Base-by-base conservation (phyloP, 257 asterid species). In the Fraxinus excelsior region DNA sequence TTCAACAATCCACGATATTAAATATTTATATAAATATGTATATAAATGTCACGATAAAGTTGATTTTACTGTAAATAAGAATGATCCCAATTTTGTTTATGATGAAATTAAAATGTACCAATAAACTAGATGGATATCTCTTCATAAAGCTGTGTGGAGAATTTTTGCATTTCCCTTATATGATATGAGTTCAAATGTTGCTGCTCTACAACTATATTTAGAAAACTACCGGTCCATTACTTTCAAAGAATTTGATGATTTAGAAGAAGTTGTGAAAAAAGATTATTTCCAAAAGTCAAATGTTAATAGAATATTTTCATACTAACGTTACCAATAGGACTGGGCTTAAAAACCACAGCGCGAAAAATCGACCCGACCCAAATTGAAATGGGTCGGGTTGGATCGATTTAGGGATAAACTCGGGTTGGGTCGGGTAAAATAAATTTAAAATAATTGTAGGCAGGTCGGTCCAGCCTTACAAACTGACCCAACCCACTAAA, bases 1-100 rank as follows among this genome's bases (percentile, higher is more conserved):
- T 13, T 81, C 65, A 1, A 29, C 34, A 0, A 25, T 73, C 2
- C 26, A 66, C 3, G 32, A 28, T 3, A n/a, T 78, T 5, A 79
- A 73, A 66, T 79, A 79, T 21, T 8, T 73, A 3, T 79, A 73
- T 32, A 79, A 67, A n/a, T 79, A 73, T 49, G 37, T 79, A 2
- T 80, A 66, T 3, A 76, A 79, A 19, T 74, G 80, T 0, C 77
- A 58, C 13, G 80, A 83, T 8, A 75, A 5, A 21, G 73, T 67
- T 0, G 11, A 5, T 0, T 23, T 35, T 35, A 35, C 40, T 35
- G 10, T 35, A 35, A 35, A 7, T 35, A 10, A 35, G 10, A 5
- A 35, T 35, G 40, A 35, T 35, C 9, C 40, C 40, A 35, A 35
- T 35, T 35, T 35, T 35, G 10, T 35, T 67, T 10, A 38, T 2